phyloP scores from a whole-genome alignment of 1,284 basidiomycete genomes.

The Ganoderma boninense region DNA sequence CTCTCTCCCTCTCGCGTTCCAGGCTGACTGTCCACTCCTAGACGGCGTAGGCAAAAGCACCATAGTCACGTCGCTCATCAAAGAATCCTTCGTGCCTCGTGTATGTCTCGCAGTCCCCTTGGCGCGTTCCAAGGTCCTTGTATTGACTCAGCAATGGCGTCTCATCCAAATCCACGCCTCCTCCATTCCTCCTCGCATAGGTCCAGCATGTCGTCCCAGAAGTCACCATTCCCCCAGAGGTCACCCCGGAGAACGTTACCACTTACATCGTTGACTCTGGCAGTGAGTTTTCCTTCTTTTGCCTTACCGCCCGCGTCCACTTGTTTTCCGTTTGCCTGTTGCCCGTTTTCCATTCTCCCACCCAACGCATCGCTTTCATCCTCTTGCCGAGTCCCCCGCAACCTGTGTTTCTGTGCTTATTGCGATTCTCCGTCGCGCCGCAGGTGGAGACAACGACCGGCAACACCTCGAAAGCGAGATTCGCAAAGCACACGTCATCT shows the following conservation, averaged over 20 bases:
- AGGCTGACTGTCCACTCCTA: constrained; percentile 41
- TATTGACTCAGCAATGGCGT: neutral
- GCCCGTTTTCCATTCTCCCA: neutral
- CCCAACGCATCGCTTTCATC: neutral
- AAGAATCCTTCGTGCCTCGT: constrained; percentile 91
- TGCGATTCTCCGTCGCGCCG: neutral
- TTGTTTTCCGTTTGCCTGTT: neutral
- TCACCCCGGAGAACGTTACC: constrained; percentile 95
- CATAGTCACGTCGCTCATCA: constrained; percentile 95
- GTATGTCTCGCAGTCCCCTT: constrained; percentile 54
- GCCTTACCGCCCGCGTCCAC: neutral
- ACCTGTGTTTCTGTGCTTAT: neutral
- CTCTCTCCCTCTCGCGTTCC: neutral
- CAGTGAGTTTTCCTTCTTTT: constrained; percentile 58
- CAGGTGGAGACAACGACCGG: constrained; percentile 82
- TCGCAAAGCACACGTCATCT: constrained; percentile 97
- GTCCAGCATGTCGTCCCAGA: constrained; percentile 94
- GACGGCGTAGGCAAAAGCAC: constrained; percentile 96
- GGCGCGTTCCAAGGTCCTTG: constrained; percentile 12
- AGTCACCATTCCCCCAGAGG: constrained; percentile 95
- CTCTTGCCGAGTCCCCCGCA: neutral
- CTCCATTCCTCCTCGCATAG: constrained; percentile 46
- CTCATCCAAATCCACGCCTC: neutral
- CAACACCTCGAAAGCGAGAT: constrained; percentile 94
- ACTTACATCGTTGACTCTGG: constrained; percentile 97